Evolutionary conservation across 768 basidiomycete species (phyloP), one percentile per base, ranked within the genome.

Genomic region (Leucocoprinus leucothites): DNA sequence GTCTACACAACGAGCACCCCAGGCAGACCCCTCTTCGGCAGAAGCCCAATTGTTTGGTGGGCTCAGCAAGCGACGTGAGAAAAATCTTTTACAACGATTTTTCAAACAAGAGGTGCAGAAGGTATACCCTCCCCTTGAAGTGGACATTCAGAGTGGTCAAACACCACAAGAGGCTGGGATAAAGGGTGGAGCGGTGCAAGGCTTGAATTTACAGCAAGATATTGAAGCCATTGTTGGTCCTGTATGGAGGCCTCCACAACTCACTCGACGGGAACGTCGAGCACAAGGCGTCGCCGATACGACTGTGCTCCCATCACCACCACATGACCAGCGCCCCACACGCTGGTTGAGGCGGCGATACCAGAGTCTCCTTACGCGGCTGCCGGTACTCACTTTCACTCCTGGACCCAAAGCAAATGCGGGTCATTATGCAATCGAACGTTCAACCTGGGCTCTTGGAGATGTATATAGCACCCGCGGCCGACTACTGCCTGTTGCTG

Each of bases 41-140:
- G 85, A 88, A 51, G 82, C 84, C 1, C 65, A 65, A 25, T 60
- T 86, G 3, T 69, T 88, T 31, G 89, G 89, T 2, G 80, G 76
- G 9, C 72, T 91, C 41, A 88, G 87, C 73, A 87, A 82, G 64
- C 82, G 90, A 34, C 80, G 89, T 42, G 81, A 90, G 65, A 75
- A 83, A 47, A 93, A 94, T 67, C 75, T 84, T 44, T 82, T 82
- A 19, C 82, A 86, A 82, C 80, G 82, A 19, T 88, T 76, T 63
- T 90, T 84, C 67, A 69, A 65, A 14, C 60, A 58, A 9, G 80
- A 89, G 63, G 73, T 73, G 59, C 78, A 73, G 61, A 86, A 82
- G 60, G 68, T 85, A 21, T 63, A 69, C 2, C 83, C 85, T 22
- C 89, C 91, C 6, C 65, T 91, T n/a, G 73, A 84, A 58, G 63